Conservation (phyloP, 306 rosid genomes). For the Acmispon strigosus region DNA sequence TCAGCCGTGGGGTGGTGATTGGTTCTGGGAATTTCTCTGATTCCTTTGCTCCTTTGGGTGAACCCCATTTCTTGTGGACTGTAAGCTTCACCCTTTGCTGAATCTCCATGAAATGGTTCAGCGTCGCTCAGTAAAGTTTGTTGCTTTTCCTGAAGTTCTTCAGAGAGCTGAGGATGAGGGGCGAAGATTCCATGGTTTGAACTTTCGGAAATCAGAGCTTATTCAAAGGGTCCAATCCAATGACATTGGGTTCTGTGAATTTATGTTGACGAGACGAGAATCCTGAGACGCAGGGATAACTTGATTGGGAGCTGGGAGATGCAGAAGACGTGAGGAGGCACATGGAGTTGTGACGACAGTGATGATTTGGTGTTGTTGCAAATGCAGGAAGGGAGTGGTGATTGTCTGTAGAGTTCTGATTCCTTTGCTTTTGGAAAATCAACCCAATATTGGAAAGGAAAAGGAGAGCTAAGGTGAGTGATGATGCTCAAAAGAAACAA, state of each 20-base stretch:
- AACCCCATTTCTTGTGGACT: constrained; percentile 23
- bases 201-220: not conserved
- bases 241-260: not conserved
- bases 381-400: not conserved
- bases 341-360: not conserved
- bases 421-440: constrained; percentile 34
- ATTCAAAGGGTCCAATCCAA: not conserved
- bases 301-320: not conserved
- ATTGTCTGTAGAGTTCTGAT: constrained; percentile 22
- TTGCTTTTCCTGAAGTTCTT: not conserved
- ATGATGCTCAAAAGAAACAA: not conserved
- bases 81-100: constrained; percentile 43
- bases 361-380: constrained; percentile 18
- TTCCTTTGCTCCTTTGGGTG: not conserved
- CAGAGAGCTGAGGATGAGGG: not conserved
- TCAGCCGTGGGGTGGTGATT: constrained; percentile 24
- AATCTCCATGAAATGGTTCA: constrained; percentile 47
- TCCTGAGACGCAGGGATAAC: not conserved
- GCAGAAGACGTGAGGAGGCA: not conserved
- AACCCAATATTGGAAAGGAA: not conserved
- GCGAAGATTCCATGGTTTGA: constrained; percentile 12
- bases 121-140: not conserved
- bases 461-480: constrained; percentile 3
- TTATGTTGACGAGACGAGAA: not conserved
- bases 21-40: constrained; percentile 11